Conservation (phyloP, 108 stramenopile genomes). For the Bacterosira constricta region DNA sequence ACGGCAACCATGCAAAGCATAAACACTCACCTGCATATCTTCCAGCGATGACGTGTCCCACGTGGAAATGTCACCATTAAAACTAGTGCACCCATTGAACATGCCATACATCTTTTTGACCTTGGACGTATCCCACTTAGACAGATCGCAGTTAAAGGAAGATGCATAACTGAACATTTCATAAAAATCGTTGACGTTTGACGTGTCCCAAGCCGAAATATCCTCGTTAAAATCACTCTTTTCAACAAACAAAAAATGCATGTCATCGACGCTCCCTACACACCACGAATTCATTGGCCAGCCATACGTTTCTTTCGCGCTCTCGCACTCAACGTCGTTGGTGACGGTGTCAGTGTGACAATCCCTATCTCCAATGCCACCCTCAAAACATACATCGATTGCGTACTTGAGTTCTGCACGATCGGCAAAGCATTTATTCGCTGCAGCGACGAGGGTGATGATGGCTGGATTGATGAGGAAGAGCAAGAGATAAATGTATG, state of each 20-base stretch:
- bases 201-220: not conserved
- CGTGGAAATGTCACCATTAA: constrained; percentile 10
- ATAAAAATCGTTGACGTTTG: not conserved
- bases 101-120: constrained; percentile 35
- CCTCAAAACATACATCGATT: too few species aligned
- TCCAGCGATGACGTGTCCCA: constrained; percentile 37
- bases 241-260: not conserved
- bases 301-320: too few species aligned
- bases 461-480: too few species aligned
- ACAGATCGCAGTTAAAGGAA: constrained; percentile 19
- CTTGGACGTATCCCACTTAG: constrained; percentile 26
- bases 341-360: too few species aligned
- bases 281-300: too few species aligned
- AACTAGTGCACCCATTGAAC: not conserved
- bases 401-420: too few species aligned
- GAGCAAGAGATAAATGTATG: too few species aligned
- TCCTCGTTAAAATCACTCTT: not conserved
- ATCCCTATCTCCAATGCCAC: too few species aligned
- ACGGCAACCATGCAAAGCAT: constrained; percentile 37
- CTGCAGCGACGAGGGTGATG: too few species aligned
- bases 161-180: not conserved
- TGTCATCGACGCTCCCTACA: not conserved
- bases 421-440: too few species aligned
- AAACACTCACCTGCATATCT: constrained; percentile 19
- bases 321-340: too few species aligned